These are phyloP conservation scores for Aspergillus spinulosporus DNA, from an alignment of 2,329 filamentous ascomycete genomes.

Conservation along the genomic window DNA sequence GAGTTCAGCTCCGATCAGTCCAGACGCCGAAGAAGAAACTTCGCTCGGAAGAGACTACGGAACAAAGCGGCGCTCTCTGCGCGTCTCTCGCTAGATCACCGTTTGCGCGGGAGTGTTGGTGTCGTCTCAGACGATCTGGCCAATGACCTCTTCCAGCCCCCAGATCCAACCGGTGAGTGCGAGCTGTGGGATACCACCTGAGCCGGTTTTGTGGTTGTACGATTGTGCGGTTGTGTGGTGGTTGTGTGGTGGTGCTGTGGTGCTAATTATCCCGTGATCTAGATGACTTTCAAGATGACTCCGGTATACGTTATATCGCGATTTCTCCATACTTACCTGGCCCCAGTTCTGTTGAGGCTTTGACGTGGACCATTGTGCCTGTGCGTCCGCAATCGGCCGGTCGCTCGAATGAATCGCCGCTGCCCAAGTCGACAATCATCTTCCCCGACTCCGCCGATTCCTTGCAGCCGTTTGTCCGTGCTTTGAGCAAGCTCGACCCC, in stretches of 20 bases:
- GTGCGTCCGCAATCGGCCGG: slow-evolving; percentile 56
- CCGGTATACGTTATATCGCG: slow-evolving; percentile 46
- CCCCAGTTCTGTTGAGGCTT: slow-evolving; percentile 54
- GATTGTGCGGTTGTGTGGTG: too few species aligned
- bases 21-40: slow-evolving; percentile 54
- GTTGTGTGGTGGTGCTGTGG: not conserved
- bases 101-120: slow-evolving; percentile 80
- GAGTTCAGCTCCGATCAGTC: slow-evolving; percentile 46
- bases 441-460: slow-evolving; percentile 70
- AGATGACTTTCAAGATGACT: slow-evolving; percentile 26
- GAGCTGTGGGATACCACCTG: not conserved
- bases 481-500: slow-evolving; percentile 70
- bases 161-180: slow-evolving; percentile 52
- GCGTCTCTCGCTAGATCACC: slow-evolving; percentile 79
- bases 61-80: slow-evolving; percentile 76
- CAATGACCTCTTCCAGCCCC: slow-evolving; percentile 70
- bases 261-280: too few species aligned
- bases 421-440: slow-evolving; percentile 76
- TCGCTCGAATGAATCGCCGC: slow-evolving; percentile 55
- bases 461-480: slow-evolving; percentile 75
- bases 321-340: slow-evolving; percentile 49
- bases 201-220: not conserved
- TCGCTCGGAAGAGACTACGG: slow-evolving; percentile 43
- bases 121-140: slow-evolving; percentile 85
- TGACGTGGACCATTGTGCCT: slow-evolving; percentile 82